Base-by-base conservation (phyloP, 441 rosid genomes). In the Pelargonium myrrhifolium region DNA sequence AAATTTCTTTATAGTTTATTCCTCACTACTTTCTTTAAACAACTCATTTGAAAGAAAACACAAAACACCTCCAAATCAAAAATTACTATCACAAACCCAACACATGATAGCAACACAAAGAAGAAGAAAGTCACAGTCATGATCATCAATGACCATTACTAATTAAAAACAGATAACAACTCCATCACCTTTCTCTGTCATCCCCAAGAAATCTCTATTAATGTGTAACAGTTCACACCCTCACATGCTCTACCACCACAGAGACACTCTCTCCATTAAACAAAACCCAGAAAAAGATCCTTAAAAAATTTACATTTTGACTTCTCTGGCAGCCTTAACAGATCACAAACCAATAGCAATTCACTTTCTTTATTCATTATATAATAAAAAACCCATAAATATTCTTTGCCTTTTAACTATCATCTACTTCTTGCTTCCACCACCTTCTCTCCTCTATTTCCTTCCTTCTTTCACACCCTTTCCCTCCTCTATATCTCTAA, bases 361-460 rank as follows among this genome's bases (percentile, higher is more conserved):
- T 21, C 26, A 58, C 26, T 7, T 20, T 8, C 24, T 56, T 56
- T 21, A 18, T 6, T 17, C 9, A 56, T 6, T 56, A 22, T 58
- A 22, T 21, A 21, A 26, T 12, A 60, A 60, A 22, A 12, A 22
- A 10, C 64, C 64, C 26, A 24, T 22, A 9, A 60, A 18, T 49
- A 70, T 67, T 69, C 51, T 60, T 74, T 62, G 61, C 77, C 66
- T 67, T 69, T 26, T 64, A 26, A 39, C 1, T 18, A 55, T 11
- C 18, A 18, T 15, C 56, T 56, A 4, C 64, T 67, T 15, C 28
- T 53, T 68, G 26, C 56, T 14, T 28, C 59, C 55, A 35, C 20
- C 10, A 3, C 21, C 70, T 40, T 64, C 14, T 64, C 65, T 24
- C 51, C 45, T 71, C 42, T 24, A 24, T 2, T 24, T 24, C 28